A percentile compares a stretch with the other conserved stretches of the same genome.
These are phyloP conservation scores for Penicillium janthinellum DNA, from an alignment of 2,329 filamentous ascomycete genomes.

Conservation along the genomic window DNA sequence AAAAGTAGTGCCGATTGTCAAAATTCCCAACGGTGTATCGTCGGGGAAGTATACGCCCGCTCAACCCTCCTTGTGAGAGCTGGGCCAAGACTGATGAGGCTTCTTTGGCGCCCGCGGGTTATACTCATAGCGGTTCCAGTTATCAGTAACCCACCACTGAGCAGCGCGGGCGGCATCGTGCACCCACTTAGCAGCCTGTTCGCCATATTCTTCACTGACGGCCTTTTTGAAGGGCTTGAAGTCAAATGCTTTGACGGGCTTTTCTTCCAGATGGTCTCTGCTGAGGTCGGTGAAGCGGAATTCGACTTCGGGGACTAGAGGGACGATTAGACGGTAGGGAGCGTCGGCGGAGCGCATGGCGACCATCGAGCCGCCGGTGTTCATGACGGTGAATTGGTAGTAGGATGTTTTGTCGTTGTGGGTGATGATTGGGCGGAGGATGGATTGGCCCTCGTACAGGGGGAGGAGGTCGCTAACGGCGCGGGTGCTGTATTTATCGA, in stretches of 20 bases:
- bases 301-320: conserved; percentile 71
- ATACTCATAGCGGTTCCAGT: conserved; percentile 24
- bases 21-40: neutral
- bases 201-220: conserved; percentile 33
- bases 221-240: conserved; percentile 28
- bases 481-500: conserved; percentile 36
- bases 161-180: conserved; percentile 38
- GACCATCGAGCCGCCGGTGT: conserved; percentile 52
- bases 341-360: conserved; percentile 74
- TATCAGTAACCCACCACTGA: conserved; percentile 46
- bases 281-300: conserved; percentile 40
- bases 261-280: conserved; percentile 38
- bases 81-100: conserved; percentile 6
- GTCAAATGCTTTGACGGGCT: conserved; percentile 37
- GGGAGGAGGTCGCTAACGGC: conserved; percentile 45
- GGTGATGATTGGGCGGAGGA: conserved; percentile 45
- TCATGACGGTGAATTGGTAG: conserved; percentile 41
- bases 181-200: conserved; percentile 39
- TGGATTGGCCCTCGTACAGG: conserved; percentile 52
- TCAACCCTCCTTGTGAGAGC: conserved; percentile 1
- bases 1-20: neutral
- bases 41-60: no score
- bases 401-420: conserved; percentile 36
- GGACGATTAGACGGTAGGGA: conserved; percentile 69
- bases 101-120: conserved; percentile 10